Percentiles rank a stretch among this genome's conserved stretches.
Evolutionary conservation across 306 rosid species (phyloP).

Genomic region (Potentilla sterilis): DNA sequence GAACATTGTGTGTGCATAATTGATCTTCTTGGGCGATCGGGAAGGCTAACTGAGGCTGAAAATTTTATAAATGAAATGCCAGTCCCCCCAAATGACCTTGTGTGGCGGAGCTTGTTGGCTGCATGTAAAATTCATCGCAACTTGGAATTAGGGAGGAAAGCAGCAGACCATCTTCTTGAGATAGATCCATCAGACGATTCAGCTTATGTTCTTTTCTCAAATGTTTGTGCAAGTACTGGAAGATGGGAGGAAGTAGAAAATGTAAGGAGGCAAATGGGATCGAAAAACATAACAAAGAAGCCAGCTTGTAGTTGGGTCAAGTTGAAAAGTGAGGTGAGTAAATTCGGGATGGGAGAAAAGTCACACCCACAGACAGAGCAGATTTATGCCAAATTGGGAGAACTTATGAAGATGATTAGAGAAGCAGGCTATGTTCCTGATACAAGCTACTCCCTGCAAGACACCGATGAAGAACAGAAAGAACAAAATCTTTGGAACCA

Average conservation of each 20-base stretch:
- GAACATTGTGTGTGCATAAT: constrained; percentile 88
- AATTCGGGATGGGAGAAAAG: constrained; percentile 81
- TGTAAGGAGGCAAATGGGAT: constrained; percentile 67
- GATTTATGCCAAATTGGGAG: constrained; percentile 60
- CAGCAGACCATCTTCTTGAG: constrained; percentile 64
- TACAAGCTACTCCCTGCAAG: constrained; percentile 78
- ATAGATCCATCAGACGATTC: constrained; percentile 77
- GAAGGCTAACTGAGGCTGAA: constrained; percentile 82
- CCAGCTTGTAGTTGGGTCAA: constrained; percentile 95
- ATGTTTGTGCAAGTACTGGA: constrained; percentile 69
- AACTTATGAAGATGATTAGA: constrained; percentile 57
- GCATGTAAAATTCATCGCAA: constrained; percentile 79
- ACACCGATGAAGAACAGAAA: constrained; percentile 86
- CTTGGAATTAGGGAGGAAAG: constrained; percentile 68
- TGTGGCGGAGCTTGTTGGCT: constrained; percentile 86
- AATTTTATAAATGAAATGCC: constrained; percentile 59
- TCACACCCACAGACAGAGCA: constrained; percentile 50
- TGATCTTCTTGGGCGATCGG: constrained; percentile 95
- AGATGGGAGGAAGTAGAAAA: constrained; percentile 85
- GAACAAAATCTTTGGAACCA: constrained; percentile 96
- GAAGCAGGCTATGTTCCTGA: constrained; percentile 85
- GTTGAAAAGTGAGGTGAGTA: constrained; percentile 56
- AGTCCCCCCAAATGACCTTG: constrained; percentile 61
- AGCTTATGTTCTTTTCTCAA: constrained; percentile 86
- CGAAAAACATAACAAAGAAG: constrained; percentile 60